These are phyloP conservation scores for Rhodamnia rubescens DNA, from an alignment of 345 rosid species.

Conservation along the genomic window DNA sequence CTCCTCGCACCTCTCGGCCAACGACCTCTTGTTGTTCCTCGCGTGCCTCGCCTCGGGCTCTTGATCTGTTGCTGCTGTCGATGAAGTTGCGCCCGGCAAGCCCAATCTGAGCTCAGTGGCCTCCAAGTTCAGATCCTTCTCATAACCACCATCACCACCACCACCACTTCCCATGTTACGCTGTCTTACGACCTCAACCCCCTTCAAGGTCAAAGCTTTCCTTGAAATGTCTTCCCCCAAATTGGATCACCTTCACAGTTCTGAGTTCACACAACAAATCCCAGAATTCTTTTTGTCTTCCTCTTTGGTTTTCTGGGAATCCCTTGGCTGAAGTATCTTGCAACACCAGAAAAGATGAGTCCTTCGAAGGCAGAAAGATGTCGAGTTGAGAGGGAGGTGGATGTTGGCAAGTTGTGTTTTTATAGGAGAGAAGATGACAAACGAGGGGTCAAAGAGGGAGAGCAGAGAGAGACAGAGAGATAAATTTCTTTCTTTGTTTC, in stretches of 20 bases:
- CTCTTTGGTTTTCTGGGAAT: background rate
- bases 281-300: background rate
- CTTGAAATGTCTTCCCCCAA: background rate
- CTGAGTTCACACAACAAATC: background rate
- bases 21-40: conserved; percentile 39
- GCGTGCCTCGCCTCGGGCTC: conserved; percentile 13
- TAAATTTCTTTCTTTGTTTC: background rate
- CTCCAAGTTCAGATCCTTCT: conserved; percentile 59
- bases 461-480: background rate
- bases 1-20: background rate
- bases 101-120: conserved; percentile 90
- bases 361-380: background rate
- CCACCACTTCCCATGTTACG: conserved; percentile 19
- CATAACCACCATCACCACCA: background rate
- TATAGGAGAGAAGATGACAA: background rate
- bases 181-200: background rate
- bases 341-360: background rate
- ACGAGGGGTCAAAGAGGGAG: background rate
- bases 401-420: background rate
- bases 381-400: background rate
- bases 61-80: conserved; percentile 1
- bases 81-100: conserved; percentile 43
- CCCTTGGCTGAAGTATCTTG: background rate
- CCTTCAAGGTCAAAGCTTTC: background rate
- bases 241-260: background rate